A percentile compares a stretch with the other conserved stretches of the same genome.
Evolutionary conservation across 1,284 basidiomycete genomes (phyloP).

Genomic region (Dichomitus squalens): DNA sequence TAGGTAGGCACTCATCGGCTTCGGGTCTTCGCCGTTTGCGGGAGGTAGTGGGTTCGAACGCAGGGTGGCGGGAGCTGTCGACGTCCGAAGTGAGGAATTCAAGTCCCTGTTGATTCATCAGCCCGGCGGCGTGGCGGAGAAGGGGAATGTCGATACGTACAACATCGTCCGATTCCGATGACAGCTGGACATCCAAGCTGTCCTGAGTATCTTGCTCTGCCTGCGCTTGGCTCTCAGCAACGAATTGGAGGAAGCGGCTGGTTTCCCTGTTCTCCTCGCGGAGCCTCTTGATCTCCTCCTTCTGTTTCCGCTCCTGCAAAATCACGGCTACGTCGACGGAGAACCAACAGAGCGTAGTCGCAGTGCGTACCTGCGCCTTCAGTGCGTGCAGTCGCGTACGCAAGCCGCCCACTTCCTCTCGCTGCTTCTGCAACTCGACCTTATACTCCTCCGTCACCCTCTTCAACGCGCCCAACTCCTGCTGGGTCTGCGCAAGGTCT

Average conservation of each 20-base stretch:
- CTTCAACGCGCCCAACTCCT: neutral
- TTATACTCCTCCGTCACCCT: constrained; percentile 1
- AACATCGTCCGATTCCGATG: neutral
- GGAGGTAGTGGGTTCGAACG: neutral
- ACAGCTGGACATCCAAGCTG: neutral
- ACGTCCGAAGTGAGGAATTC: neutral
- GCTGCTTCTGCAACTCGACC: constrained; percentile 8
- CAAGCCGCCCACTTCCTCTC: constrained; percentile 2
- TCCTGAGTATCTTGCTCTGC: neutral
- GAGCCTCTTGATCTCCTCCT: constrained; percentile 19
- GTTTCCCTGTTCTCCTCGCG: constrained; percentile 10
- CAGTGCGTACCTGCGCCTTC: constrained; percentile 13
- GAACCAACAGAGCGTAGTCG: too few relatives aligned
- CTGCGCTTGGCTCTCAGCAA: neutral
- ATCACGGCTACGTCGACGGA: neutral
- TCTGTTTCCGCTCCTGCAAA: constrained; percentile 24
- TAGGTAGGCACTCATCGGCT: constrained; percentile 4
- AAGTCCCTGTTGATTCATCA: neutral
- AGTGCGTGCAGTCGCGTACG: constrained; percentile 6
- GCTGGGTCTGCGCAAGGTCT: constrained; percentile 5
- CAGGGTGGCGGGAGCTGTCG: neutral
- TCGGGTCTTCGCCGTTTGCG: constrained; percentile 11
- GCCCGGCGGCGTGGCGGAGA: too few relatives aligned
- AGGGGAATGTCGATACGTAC: neutral
- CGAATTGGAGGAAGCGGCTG: neutral